A percentile compares a stretch with the other conserved stretches of the same genome.
These are phyloP conservation scores for Piloderma croceum DNA, from an alignment of 768 basidiomycete genomes.

Conservation along the genomic window DNA sequence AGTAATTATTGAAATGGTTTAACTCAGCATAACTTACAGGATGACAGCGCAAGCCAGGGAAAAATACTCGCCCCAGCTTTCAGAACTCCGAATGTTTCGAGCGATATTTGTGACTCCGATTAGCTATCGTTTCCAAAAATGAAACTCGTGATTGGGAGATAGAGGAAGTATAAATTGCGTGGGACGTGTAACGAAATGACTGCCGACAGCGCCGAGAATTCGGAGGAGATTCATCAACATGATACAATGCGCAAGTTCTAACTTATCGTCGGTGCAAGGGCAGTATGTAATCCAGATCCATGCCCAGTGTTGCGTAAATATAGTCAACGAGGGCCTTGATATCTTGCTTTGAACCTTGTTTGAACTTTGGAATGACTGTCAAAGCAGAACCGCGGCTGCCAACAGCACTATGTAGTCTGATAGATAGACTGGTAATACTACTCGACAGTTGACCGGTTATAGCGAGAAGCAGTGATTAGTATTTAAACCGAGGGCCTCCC, in stretches of 20 bases:
- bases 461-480: constrained; percentile 96
- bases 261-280: constrained; percentile 97
- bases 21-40: constrained; percentile 74
- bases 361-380: constrained; percentile 98
- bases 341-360: constrained; percentile 98
- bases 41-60: constrained; percentile 98
- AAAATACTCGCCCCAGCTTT: constrained; percentile 98
- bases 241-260: constrained; percentile 96
- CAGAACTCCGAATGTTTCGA: constrained; percentile 98
- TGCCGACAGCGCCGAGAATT: constrained; percentile 91
- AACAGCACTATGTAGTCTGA: constrained; percentile 88
- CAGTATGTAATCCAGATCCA: constrained; percentile 97
- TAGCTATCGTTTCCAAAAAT: constrained; percentile 99
- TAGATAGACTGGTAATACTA: constrained; percentile 99
- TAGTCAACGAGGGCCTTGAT: constrained; percentile 98
- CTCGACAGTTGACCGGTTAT: constrained; percentile 91
- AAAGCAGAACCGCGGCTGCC: constrained; percentile 95
- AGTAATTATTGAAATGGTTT: constrained; percentile 88
- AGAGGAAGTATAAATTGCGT: constrained; percentile 97
- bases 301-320: constrained; percentile 89
- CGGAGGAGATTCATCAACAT: constrained; percentile 98
- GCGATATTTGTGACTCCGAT: constrained; percentile 95
- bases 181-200: constrained; percentile 94
- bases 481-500: constrained; percentile 93
- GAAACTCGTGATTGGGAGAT: constrained; percentile 95